phyloP scores from a whole-genome alignment of 1,139 yeast genomes.

The Pichia sp. region DNA sequence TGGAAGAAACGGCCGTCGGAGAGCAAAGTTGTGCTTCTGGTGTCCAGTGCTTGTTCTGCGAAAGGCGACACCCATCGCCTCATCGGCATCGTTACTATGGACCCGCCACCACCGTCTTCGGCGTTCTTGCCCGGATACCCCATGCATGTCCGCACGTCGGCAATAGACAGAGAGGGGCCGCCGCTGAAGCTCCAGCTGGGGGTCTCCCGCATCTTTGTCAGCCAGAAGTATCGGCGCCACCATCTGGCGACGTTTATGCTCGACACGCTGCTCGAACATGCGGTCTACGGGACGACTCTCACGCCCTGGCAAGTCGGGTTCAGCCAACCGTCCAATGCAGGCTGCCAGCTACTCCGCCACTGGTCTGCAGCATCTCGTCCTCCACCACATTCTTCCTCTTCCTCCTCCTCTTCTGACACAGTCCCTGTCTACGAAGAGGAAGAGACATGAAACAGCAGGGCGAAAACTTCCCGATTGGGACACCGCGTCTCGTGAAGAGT shows the following conservation, averaged over 20 bases:
- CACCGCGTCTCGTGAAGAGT: neutral
- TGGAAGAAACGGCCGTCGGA: conserved; percentile 8
- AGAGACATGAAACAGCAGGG: conserved; percentile 18
- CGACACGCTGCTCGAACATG: conserved; percentile 36
- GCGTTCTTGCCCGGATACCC: conserved; percentile 35
- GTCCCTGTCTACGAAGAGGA: conserved; percentile 47
- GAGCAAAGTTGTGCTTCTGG: conserved; percentile 6
- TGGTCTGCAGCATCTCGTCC: conserved; percentile 57
- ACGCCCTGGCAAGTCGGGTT: conserved; percentile 48
- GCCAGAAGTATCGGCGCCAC: conserved; percentile 47
- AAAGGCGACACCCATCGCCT: conserved; percentile 34
- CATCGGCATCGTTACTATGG: conserved; percentile 50
- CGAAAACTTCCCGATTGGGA: neutral
- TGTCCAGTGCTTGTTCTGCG: neutral
- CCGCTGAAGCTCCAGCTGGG: conserved; percentile 38
- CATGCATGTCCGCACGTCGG: conserved; percentile 42
- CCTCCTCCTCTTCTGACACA: neutral
- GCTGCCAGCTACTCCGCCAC: conserved; percentile 49
- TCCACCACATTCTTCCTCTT: too few relatives aligned
- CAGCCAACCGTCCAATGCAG: conserved; percentile 68
- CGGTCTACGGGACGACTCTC: conserved; percentile 50
- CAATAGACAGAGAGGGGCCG: conserved; percentile 34
- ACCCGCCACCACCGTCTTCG: conserved; percentile 25
- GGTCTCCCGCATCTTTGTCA: conserved; percentile 62
- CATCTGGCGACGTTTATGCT: conserved; percentile 48